Conservation (phyloP, 805 yeast species). For the Wickerhamiella spandovensis region DNA sequence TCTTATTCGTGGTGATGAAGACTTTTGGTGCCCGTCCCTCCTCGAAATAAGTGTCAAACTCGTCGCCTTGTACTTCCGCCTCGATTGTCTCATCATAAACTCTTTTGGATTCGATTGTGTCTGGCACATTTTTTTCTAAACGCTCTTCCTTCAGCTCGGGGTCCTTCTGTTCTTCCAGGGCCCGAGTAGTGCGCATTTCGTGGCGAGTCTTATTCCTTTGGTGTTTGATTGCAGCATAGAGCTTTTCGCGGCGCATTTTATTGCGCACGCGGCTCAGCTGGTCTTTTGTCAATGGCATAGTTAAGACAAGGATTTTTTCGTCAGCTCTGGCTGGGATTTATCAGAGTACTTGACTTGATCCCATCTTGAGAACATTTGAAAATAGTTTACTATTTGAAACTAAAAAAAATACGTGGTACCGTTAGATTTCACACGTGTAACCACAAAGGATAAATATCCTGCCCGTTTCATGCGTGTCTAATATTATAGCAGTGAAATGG, state of each 20-base stretch:
- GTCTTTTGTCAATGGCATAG: conserved; percentile 18
- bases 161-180: conserved; percentile 72
- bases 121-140: conserved; percentile 61
- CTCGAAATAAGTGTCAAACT: conserved; percentile 43
- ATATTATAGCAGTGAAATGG: too few relatives aligned
- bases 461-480: too few relatives aligned
- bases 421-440: too few relatives aligned
- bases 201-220: conserved; percentile 68
- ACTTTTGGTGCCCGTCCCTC: conserved; percentile 64
- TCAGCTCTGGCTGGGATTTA: not conserved
- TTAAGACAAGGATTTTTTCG: not conserved
- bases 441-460: too few relatives aligned
- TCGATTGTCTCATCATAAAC: conserved; percentile 74
- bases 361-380: too few relatives aligned
- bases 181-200: conserved; percentile 62
- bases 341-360: too few relatives aligned
- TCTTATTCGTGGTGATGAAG: conserved; percentile 74
- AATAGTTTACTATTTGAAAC: too few relatives aligned
- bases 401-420: too few relatives aligned
- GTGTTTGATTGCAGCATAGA: conserved; percentile 60
- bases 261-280: conserved; percentile 41
- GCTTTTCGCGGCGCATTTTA: conserved; percentile 66
- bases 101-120: conserved; percentile 71
- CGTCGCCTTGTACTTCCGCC: conserved; percentile 33
- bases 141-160: conserved; percentile 76